Evolutionary conservation across 352 stramenopile species (phyloP), one percentile per base, ranked within the genome.

Genomic region (Pythium myriotylum): DNA sequence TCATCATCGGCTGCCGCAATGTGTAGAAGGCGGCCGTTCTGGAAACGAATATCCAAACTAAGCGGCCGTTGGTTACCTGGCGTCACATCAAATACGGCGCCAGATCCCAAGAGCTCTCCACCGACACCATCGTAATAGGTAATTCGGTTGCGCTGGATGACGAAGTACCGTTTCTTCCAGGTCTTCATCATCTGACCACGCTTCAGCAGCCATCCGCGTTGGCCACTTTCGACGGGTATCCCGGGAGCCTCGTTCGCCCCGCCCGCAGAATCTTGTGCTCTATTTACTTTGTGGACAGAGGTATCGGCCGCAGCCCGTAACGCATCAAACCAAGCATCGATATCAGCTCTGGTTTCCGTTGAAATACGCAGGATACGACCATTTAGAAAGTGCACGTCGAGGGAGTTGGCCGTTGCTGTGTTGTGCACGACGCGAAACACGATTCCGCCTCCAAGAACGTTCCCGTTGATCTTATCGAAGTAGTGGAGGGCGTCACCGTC

Each of bases 111-210:
- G 5, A 79, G 23, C 20, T 87, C 75, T 20, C 73, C 68, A 17
- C 68, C 59, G 2, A 67, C 57, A 20, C 57, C 65, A 13, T 59
- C 63, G 54, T 79, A 85, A 55, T 95, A 95, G 26, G 65, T 70
- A 1, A 95, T 49, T 12, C 77, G 74, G 16, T 77, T 89, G n/a
- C 76, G 69, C 45, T 84, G 67, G 42, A 95, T 73, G 19, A 84
- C 67, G 39, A 95, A 91, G 57, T 86, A 92, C 8, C 81, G 73
- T n/a, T 78, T 70, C 66, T 94, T 95, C 86, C 86, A 95, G 0
- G 71, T 90, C 73, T 92, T 91, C 53, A 94, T 84, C 43, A 82
- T 76, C 54, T 94, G 83, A 1, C 86, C 86, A 64, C 88, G 80
- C 64, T 95, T 95, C 48, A 92, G 55, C 1, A 95, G 70, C 84